A percentile compares a stretch with the other conserved stretches of the same genome.
Evolutionary conservation across 1,284 basidiomycete species (phyloP).

Genomic region (Hemileia vastatrix): DNA sequence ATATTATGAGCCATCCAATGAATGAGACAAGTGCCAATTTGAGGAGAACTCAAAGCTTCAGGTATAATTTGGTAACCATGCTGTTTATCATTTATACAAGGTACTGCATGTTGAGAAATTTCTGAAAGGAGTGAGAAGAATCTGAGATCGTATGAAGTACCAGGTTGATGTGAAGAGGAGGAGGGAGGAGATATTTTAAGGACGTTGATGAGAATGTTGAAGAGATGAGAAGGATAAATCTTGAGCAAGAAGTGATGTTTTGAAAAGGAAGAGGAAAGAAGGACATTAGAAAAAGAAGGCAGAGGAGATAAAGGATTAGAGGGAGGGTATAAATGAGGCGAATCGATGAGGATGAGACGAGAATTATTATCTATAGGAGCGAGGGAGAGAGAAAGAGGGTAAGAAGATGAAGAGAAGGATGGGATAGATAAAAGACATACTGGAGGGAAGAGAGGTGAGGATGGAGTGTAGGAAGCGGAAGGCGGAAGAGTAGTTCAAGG

Average conservation of each 20-base stretch:
- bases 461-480: no score
- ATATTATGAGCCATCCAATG: slow-evolving; percentile 12
- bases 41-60: slow-evolving; percentile 7
- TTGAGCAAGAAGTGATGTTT: no score
- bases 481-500: no score
- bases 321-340: slow-evolving; percentile 9
- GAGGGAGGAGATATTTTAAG: not conserved
- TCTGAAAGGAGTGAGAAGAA: slow-evolving; percentile 9
- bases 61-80: not conserved
- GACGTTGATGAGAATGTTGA: slow-evolving; percentile 11
- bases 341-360: slow-evolving; percentile 10
- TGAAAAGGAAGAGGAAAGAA: slow-evolving; percentile 3
- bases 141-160: slow-evolving; percentile 11
- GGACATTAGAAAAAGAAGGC: not conserved
- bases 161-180: not conserved
- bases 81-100: not conserved
- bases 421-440: no score
- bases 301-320: slow-evolving; percentile 1
- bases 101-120: not conserved
- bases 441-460: no score
- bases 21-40: not conserved
- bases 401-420: no score
- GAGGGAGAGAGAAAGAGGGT: no score
- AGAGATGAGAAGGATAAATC: slow-evolving; percentile 13
- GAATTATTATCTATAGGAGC: no score